Evolutionary conservation across 768 basidiomycete genomes (phyloP), one percentile per base, ranked within the genome.

Genomic region (Collybiopsis confluens): DNA sequence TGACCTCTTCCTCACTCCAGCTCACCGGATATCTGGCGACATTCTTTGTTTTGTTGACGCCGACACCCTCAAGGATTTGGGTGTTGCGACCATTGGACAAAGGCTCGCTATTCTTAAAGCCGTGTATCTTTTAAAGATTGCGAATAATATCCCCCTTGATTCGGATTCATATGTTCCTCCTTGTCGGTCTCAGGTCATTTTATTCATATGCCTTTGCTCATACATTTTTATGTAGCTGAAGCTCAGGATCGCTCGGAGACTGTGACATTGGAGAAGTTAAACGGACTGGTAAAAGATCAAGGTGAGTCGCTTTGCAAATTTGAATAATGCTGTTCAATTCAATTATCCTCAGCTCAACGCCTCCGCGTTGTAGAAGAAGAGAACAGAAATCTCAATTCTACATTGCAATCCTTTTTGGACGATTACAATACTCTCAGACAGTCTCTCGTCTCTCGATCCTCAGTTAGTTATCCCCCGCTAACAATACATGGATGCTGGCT

Each of bases 1-100:
- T 23, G 45, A 57, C 62, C 60, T 51, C 59, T 44, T 53, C 43
- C 38, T 38, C 58, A 33, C 42, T 33, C 38, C 64, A 96, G 96
- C 94, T 65, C 90, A 99, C 68, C 88, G 83, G 58, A 91, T 99
- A 59, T 87, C 88, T 16, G 97, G 97, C 52, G 94, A 98, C 58
- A 83, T 92, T 1, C 79, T 99, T 6, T 84, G 88, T 58, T 73
- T 89, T 61, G 78, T 98, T 45, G 89, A 93, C 65, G 78, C 84
- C n/a, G 90, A 94, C 21, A 71, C 82, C 1, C 81, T 99, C 59
- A 91, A 90, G 68, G 85, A 89, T 40, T 73, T 98, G 53, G 97
- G 97, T 7, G 80, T 99, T 40, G 65, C 80, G n/a, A 91, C 89
- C 33, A 82, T 98, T 58, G 97, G 97, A 20, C 95, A 98, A 69